A percentile compares a stretch with the other conserved stretches of the same genome.
phyloP scores from a whole-genome alignment of 1,284 basidiomycete genomes.

The Puccinia novopanici region DNA sequence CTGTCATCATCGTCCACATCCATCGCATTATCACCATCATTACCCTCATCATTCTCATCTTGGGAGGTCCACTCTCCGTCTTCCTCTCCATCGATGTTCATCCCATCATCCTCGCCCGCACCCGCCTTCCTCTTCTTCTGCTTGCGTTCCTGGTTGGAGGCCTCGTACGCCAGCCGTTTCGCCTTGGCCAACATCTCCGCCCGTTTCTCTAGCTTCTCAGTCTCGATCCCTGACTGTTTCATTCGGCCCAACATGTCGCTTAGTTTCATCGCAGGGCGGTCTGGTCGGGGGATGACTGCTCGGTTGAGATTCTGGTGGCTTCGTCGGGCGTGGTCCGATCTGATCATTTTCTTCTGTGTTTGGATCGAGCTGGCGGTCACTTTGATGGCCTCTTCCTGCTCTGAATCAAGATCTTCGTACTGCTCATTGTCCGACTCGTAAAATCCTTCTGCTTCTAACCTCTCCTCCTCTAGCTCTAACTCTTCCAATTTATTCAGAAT shows the following conservation, averaged over 20 bases:
- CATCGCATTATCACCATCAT: constrained; percentile 60
- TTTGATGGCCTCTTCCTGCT: constrained; percentile 80
- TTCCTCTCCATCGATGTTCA: constrained; percentile 62
- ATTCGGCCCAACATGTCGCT: constrained; percentile 79
- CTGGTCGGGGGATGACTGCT: constrained; percentile 57
- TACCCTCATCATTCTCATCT: constrained; percentile 51
- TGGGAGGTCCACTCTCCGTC: constrained; percentile 58
- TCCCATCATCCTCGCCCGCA: constrained; percentile 56
- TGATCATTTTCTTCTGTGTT: constrained; percentile 68
- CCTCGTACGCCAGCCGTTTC: constrained; percentile 63
- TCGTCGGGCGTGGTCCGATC: constrained; percentile 81
- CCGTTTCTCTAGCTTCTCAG: constrained; percentile 81
- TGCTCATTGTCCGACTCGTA: constrained; percentile 81
- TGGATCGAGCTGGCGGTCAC: constrained; percentile 71
- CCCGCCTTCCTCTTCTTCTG: constrained; percentile 67
- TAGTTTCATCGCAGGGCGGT: constrained; percentile 64
- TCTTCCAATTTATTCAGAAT: constrained; percentile 95
- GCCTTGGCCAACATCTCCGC: constrained; percentile 80
- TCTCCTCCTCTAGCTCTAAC: constrained; percentile 94
- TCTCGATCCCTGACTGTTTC: constrained; percentile 84
- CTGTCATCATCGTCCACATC: constrained; percentile 61
- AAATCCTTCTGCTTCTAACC: constrained; percentile 87
- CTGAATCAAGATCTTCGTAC: constrained; percentile 62
- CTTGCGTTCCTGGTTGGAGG: constrained; percentile 59
- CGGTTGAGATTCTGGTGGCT: constrained; percentile 73